Percentiles rank a stretch among this genome's conserved stretches.
Conservation (phyloP, 2,329 filamentous ascomycete genomes). For the Teratosphaeriaceae sp. region DNA sequence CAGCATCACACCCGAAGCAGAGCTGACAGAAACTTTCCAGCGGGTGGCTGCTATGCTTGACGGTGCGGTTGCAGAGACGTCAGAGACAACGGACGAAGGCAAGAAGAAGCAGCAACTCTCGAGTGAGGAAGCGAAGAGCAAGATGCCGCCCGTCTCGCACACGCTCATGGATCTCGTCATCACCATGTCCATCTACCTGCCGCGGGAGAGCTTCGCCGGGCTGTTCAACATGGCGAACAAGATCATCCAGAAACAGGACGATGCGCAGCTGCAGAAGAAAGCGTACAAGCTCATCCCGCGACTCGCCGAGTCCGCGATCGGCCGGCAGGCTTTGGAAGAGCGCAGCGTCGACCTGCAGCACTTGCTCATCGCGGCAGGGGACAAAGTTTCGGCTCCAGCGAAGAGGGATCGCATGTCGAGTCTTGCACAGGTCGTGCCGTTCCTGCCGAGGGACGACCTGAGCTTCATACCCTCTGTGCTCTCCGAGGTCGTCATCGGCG, state of each 20-base stretch:
- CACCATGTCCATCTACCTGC: constrained; percentile 89
- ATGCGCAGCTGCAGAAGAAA: constrained; percentile 96
- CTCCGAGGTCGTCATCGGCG: constrained; percentile 90
- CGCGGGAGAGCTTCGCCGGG: constrained; percentile 72
- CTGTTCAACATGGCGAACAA: constrained; percentile 82
- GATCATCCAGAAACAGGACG: constrained; percentile 72
- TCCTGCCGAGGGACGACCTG: constrained; percentile 68
- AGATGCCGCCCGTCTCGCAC: constrained; percentile 86
- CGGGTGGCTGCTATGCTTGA: constrained; percentile 82
- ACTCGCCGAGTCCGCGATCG: constrained; percentile 72
- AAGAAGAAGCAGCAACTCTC: constrained; percentile 47
- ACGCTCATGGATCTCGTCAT: constrained; percentile 96
- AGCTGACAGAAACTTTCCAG: constrained; percentile 82
- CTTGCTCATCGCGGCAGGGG: constrained; percentile 70
- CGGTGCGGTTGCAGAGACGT: constrained; percentile 55
- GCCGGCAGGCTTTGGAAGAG: constrained; percentile 67
- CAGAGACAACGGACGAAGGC: constrained; percentile 57
- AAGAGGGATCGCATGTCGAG: constrained; percentile 80
- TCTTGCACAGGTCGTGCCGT: constrained; percentile 71
- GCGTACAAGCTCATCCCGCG: constrained; percentile 96
- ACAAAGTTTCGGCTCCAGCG: constrained; percentile 81
- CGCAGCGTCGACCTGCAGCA: constrained; percentile 72
- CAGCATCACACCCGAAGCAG: constrained; percentile 58
- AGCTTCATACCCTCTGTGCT: constrained; percentile 91
- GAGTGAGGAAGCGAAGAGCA: constrained; percentile 49